Evolutionary conservation across 2,329 filamentous ascomycete species (phyloP).

Genomic region (Cordyceps tenuipes): DNA sequence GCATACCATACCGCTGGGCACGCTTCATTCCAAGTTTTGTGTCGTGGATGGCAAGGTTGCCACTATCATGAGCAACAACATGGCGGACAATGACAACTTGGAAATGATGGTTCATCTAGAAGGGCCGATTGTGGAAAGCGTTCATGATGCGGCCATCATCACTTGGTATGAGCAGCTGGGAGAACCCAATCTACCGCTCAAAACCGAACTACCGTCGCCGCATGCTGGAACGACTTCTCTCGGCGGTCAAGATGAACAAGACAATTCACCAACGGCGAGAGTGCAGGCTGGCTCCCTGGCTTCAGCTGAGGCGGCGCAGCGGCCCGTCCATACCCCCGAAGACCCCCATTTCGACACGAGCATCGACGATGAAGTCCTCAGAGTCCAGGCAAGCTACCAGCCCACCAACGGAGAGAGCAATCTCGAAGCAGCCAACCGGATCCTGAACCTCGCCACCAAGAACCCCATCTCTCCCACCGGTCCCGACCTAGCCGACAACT

Average conservation of each 20-base stretch:
- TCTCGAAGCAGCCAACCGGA: conserved; percentile 51
- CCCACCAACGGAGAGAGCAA: conserved; percentile 41
- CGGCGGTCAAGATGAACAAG: background rate
- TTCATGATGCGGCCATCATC: conserved; percentile 67
- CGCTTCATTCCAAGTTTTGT: conserved; percentile 72
- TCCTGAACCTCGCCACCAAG: conserved; percentile 57
- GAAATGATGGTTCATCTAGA: conserved; percentile 75
- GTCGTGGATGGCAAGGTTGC: conserved; percentile 65
- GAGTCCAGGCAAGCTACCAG: conserved; percentile 51
- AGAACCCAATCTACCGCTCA: background rate
- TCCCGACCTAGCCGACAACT: conserved; percentile 41
- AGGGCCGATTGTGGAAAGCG: conserved; percentile 65
- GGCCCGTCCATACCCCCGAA: conserved; percentile 49
- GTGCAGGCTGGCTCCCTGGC: background rate
- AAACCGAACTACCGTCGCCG: background rate
- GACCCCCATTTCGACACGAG: conserved; percentile 57
- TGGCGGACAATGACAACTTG: conserved; percentile 69
- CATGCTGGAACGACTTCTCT: background rate
- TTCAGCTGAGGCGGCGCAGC: conserved; percentile 3
- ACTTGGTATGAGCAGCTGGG: conserved; percentile 61
- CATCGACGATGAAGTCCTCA: conserved; percentile 50
- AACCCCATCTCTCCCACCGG: conserved; percentile 41
- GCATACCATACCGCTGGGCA: conserved; percentile 62
- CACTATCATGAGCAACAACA: conserved; percentile 69
- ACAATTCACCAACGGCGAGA: background rate